Conservation (phyloP, 805 yeast genomes). For the Myxozyma geophila region DNA sequence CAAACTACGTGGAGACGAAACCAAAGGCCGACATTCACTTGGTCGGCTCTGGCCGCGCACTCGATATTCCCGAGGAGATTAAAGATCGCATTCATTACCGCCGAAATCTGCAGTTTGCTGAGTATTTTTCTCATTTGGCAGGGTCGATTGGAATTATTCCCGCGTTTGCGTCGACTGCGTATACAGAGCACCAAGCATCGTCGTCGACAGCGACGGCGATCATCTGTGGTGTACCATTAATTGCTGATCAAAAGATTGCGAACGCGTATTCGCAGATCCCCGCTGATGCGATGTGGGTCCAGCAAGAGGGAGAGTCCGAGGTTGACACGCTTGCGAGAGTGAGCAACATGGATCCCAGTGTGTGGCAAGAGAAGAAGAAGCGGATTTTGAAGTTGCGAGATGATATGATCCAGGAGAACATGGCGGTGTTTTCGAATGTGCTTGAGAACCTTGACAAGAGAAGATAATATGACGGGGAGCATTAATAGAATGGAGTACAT, state of each 20-base stretch:
- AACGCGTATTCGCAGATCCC: slow-evolving; percentile 31
- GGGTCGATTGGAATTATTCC: slow-evolving; percentile 28
- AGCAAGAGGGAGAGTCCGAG: slow-evolving; percentile 27
- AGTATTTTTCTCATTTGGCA: slow-evolving; percentile 27
- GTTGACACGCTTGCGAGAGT: slow-evolving; percentile 39
- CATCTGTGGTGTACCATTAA: slow-evolving; percentile 31
- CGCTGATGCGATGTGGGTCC: slow-evolving; percentile 31
- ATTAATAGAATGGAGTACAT: background rate
- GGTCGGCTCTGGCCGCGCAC: slow-evolving; percentile 30
- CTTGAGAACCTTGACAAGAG: slow-evolving; percentile 13
- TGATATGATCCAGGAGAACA: slow-evolving; percentile 25
- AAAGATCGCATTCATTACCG: slow-evolving; percentile 11
- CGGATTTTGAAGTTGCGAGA: slow-evolving; percentile 22
- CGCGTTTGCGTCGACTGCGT: slow-evolving; percentile 26
- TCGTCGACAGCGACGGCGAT: slow-evolving; percentile 32
- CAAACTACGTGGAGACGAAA: slow-evolving; percentile 11
- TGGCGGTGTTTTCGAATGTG: slow-evolving; percentile 9
- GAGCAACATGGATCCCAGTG: slow-evolving; percentile 30
- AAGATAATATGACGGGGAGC: background rate
- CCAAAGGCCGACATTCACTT: slow-evolving; percentile 27
- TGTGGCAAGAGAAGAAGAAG: slow-evolving; percentile 37
- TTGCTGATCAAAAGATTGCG: slow-evolving; percentile 22
- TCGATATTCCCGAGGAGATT: slow-evolving; percentile 20
- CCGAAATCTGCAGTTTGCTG: slow-evolving; percentile 24
- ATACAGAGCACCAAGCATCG: slow-evolving; percentile 30